Evolutionary conservation across 164 flowering plant species (phyloP).

Genomic region (Dillenia suffruticosa): DNA sequence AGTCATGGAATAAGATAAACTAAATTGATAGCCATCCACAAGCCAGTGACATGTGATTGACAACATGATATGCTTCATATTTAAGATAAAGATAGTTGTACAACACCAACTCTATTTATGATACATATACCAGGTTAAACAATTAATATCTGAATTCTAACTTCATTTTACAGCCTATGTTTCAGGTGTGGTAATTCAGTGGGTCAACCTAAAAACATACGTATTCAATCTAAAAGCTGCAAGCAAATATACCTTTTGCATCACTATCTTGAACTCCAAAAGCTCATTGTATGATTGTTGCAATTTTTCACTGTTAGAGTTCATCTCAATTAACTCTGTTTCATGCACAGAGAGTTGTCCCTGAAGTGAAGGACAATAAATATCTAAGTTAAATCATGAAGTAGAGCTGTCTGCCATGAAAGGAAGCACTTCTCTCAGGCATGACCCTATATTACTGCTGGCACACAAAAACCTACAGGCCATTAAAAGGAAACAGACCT

Average conservation of each 20-base stretch:
- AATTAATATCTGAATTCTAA: too few species aligned
- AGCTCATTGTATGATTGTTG: slow-evolving; percentile 79
- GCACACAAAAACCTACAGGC: not conserved
- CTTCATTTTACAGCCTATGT: too few species aligned
- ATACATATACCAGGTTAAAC: too few species aligned
- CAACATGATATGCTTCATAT: too few species aligned
- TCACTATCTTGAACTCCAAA: slow-evolving; percentile 86
- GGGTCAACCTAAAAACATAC: too few species aligned
- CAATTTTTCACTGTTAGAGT: slow-evolving; percentile 79
- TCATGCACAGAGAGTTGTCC: slow-evolving; percentile 86
- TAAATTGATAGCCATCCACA: too few species aligned
- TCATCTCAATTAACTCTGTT: slow-evolving; percentile 86
- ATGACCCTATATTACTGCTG: not conserved
- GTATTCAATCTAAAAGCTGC: too few species aligned
- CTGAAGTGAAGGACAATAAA: slow-evolving; percentile 34
- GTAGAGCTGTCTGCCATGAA: not conserved
- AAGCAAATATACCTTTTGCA: slow-evolving; percentile 62
- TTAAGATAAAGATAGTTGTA: too few species aligned
- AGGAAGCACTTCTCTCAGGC: not conserved
- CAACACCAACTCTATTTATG: too few species aligned
- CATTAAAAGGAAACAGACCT: slow-evolving; percentile 39
- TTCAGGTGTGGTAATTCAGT: too few species aligned
- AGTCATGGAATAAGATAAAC: too few species aligned
- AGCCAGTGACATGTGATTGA: too few species aligned
- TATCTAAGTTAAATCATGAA: not conserved